Percentiles rank a stretch among this genome's conserved stretches.
phyloP scores from a whole-genome alignment of 768 basidiomycete genomes.

The Termitomyces sp. region DNA sequence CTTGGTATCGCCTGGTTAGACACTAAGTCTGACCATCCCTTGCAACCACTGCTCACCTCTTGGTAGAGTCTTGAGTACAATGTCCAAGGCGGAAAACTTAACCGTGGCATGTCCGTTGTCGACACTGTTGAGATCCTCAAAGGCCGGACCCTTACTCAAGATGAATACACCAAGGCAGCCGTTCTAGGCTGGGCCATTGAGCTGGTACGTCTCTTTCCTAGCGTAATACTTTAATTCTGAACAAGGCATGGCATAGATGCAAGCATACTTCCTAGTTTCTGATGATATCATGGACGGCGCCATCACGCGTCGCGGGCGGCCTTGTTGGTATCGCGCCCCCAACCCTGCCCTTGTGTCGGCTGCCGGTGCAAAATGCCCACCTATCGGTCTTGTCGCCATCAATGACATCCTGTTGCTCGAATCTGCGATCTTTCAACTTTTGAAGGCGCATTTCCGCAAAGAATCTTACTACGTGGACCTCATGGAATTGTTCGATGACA shows the following conservation, averaged over 20 bases:
- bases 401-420: conserved; percentile 98
- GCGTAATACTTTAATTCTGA: not conserved
- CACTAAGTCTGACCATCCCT: not conserved
- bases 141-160: conserved; percentile 63
- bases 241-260: conserved; percentile 55
- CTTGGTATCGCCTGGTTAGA: conserved; percentile 81
- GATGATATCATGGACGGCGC: conserved; percentile 99
- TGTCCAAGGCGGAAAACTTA: conserved; percentile 92
- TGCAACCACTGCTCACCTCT: not conserved
- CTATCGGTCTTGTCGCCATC: conserved; percentile 82
- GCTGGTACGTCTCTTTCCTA: conserved; percentile 53
- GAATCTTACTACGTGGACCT: conserved; percentile 85
- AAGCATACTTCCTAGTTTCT: conserved; percentile 94
- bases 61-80: conserved; percentile 85
- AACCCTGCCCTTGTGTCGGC: conserved; percentile 13
- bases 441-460: conserved; percentile 81
- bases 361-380: conserved; percentile 22
- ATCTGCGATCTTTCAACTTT: conserved; percentile 85
- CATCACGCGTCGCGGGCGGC: conserved; percentile 89
- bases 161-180: conserved; percentile 87
- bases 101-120: conserved; percentile 91
- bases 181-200: conserved; percentile 95
- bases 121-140: conserved; percentile 90
- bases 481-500: conserved; percentile 89
- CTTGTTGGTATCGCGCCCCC: conserved; percentile 80